phyloP scores from a whole-genome alignment of 768 basidiomycete genomes.

The Trametes meyenii region DNA sequence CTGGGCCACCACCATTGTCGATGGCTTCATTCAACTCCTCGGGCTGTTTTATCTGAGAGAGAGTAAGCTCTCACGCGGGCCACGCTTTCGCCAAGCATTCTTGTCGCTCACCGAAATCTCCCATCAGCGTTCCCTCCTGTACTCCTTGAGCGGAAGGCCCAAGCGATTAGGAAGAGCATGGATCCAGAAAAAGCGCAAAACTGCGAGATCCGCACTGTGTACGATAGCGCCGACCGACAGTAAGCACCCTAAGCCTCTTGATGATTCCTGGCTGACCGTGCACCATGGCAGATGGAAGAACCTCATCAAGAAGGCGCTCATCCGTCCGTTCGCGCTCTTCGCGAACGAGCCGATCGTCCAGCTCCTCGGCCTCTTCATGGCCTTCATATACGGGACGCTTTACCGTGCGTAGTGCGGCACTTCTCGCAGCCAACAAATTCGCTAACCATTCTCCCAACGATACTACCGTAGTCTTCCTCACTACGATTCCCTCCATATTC shows the following conservation, averaged over 20 bases:
- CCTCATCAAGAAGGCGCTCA: constrained; percentile 55
- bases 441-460: not conserved
- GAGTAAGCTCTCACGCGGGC: too few species aligned
- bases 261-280: not conserved
- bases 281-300: constrained; percentile 47
- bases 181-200: constrained; percentile 49
- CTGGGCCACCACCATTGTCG: constrained; percentile 66
- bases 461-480: constrained; percentile 57
- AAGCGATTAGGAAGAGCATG: constrained; percentile 44
- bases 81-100: too few species aligned
- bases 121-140: constrained; percentile 33
- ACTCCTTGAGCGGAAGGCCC: constrained; percentile 54
- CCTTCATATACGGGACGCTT: constrained; percentile 63
- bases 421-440: not conserved
- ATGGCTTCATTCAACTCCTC: constrained; percentile 52
- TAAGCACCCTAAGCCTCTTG: constrained; percentile 24
- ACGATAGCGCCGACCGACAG: constrained; percentile 48
- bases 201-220: constrained; percentile 50
- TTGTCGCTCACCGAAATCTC: constrained; percentile 7
- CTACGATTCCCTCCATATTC: constrained; percentile 63
- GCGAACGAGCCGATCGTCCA: constrained; percentile 62
- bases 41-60: constrained; percentile 63
- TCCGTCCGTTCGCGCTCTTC: constrained; percentile 68
- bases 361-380: constrained; percentile 66
- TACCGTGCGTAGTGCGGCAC: constrained; percentile 46